Evolutionary conservation across 73 alveolate genomes (phyloP), one percentile per base, ranked within the genome.

Genomic region (Tetrahymena malaccensis): DNA sequence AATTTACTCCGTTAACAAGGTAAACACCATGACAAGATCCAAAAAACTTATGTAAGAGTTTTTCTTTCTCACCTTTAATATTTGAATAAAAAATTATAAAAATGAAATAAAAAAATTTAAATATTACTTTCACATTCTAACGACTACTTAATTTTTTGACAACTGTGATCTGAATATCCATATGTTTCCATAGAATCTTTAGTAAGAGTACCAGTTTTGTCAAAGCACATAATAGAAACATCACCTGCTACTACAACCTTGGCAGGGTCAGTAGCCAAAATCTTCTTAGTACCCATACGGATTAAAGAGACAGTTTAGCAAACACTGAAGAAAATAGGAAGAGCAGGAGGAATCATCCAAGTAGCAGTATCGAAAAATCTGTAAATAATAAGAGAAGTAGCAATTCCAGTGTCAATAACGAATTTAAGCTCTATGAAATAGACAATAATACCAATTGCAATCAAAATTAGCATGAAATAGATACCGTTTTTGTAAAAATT

Each of bases 1-100:
- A 85, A 37, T 85, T 43, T 13, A 89, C 84, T 31, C 97, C 97
- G 19, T 95, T 94, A 15, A 95, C 93, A 17, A 70, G 56, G 55
- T 95, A 95, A 0, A 93, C 84, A n/a, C 97, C 97, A 95, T 95
- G 97, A 43, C 97, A 95, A 12, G 97, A 85, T 12, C 95, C 95
- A 89, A 95, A 95, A 31, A 95, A 40, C 25, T 95, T 95, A 55
- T 85, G 94, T 25, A 84, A 89, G 11, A 95, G 85, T 85, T 34
- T 43, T 84, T 43, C 94, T 56, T 89, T 95, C 17, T 89, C 94
- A 70, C 37, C 37, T 70, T 1, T 11, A 56, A n/a, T n/a, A n/a
- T n/a, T 4, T 35, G 43, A 70, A 70, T 70, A n/a, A 10, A 33
- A 22, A 70, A n/a, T 70, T 70, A 70, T 40, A 40, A 40, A 40